Percentiles rank a stretch among this genome's conserved stretches.
Evolutionary conservation across 2,329 filamentous ascomycete genomes (phyloP).

Genomic region (Clonostachys sp.): DNA sequence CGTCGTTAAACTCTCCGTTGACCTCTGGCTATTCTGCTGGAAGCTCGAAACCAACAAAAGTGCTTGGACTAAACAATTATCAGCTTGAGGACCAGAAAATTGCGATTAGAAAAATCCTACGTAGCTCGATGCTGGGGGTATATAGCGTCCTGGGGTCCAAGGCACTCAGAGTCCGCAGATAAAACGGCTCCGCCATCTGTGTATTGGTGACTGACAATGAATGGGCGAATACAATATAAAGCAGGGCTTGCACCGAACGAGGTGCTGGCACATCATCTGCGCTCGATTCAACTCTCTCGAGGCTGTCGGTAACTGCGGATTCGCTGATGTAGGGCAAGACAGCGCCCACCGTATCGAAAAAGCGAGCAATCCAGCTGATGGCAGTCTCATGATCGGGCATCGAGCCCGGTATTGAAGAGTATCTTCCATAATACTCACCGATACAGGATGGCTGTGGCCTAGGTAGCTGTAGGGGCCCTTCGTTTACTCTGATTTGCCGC

Average conservation of each 20-base stretch:
- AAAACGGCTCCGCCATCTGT: slow-evolving; percentile 14
- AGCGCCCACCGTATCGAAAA: slow-evolving; percentile 20
- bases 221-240: slow-evolving; percentile 20
- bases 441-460: not conserved
- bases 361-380: slow-evolving; percentile 11
- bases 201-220: slow-evolving; percentile 12
- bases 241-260: slow-evolving; percentile 9
- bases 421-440: not conserved
- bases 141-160: slow-evolving; percentile 15
- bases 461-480: slow-evolving; percentile 1
- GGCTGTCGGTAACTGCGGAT: slow-evolving; percentile 8
- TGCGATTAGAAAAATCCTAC: slow-evolving; percentile 2
- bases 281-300: slow-evolving; percentile 8
- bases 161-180: slow-evolving; percentile 13
- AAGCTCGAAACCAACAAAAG: slow-evolving; percentile 21
- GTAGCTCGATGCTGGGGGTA: slow-evolving; percentile 10
- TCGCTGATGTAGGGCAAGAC: slow-evolving; percentile 16
- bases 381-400: not conserved
- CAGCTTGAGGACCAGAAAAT: not conserved
- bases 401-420: not conserved
- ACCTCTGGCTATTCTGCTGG: slow-evolving; percentile 25
- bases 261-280: slow-evolving; percentile 4
- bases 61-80: slow-evolving; percentile 14
- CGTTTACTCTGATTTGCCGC: slow-evolving; percentile 1
- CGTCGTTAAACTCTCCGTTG: slow-evolving; percentile 21